Evolutionary conservation across 371 early-diverging fungal genomes (phyloP).

Genomic region (Sporodiniella umbellata): DNA sequence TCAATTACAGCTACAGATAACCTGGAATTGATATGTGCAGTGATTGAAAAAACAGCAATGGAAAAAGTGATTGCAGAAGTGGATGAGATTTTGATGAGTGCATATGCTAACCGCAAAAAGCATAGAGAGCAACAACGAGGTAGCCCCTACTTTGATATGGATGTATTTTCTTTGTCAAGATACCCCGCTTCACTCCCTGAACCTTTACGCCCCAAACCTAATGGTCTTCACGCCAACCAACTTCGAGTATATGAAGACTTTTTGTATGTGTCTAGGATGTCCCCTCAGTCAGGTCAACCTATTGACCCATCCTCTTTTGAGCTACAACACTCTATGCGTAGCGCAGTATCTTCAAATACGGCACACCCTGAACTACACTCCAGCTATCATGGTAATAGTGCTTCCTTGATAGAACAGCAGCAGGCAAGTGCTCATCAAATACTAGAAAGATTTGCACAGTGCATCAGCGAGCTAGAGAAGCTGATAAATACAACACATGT

Average conservation of each 20-base stretch:
- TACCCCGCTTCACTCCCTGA: slow-evolving; percentile 88
- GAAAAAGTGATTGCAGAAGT: slow-evolving; percentile 90
- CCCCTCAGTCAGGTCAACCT: slow-evolving; percentile 19
- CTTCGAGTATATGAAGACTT: slow-evolving; percentile 79
- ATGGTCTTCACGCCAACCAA: slow-evolving; percentile 76
- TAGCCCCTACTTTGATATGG: slow-evolving; percentile 84
- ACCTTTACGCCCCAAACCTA: slow-evolving; percentile 75
- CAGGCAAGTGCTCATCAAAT: slow-evolving; percentile 51
- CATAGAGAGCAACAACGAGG: slow-evolving; percentile 76
- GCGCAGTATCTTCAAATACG: slow-evolving; percentile 18
- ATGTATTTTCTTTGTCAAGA: slow-evolving; percentile 62
- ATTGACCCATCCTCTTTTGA: slow-evolving; percentile 8
- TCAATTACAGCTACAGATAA: slow-evolving; percentile 83
- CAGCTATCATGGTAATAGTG: slow-evolving; percentile 8
- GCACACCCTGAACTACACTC: slow-evolving; percentile 37
- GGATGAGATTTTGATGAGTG: slow-evolving; percentile 69
- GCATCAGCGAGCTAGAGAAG: slow-evolving; percentile 75
- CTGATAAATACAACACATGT: slow-evolving; percentile 53
- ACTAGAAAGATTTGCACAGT: slow-evolving; percentile 67
- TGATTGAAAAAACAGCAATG: slow-evolving; percentile 91
- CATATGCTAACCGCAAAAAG: slow-evolving; percentile 74
- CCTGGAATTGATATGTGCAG: slow-evolving; percentile 84
- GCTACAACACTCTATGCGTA: slow-evolving; percentile 13
- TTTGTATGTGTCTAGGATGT: slow-evolving; percentile 46
- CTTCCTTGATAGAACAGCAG: slow-evolving; percentile 9